phyloP scores from a whole-genome alignment of 768 basidiomycete genomes.

The Xanthoconium stramineum region DNA sequence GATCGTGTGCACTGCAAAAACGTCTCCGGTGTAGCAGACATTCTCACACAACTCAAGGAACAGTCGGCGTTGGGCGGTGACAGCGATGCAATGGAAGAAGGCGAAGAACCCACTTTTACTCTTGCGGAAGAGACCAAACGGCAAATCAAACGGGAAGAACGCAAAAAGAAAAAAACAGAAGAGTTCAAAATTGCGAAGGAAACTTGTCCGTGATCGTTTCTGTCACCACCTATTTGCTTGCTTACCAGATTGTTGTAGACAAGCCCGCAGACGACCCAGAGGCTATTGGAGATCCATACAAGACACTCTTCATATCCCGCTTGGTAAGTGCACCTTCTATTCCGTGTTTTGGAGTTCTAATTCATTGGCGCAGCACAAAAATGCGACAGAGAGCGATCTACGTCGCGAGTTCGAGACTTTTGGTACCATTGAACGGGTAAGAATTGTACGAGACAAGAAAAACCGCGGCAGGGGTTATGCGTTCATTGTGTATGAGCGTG shows the following conservation, averaged over 20 bases:
- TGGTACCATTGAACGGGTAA: slow-evolving; percentile 90
- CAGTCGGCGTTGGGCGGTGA: slow-evolving; percentile 67
- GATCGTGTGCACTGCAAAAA: slow-evolving; percentile 67
- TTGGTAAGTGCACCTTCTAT: slow-evolving; percentile 48
- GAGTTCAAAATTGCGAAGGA: slow-evolving; percentile 81
- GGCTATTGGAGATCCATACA: slow-evolving; percentile 95
- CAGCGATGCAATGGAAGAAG: slow-evolving; percentile 75
- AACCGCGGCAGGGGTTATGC: slow-evolving; percentile 88
- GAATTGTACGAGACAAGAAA: slow-evolving; percentile 91
- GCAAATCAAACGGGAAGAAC: slow-evolving; percentile 72
- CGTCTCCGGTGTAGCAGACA: slow-evolving; percentile 71
- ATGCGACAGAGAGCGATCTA: slow-evolving; percentile 86
- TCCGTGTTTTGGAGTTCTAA: slow-evolving; percentile 8
- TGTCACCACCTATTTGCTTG: background rate
- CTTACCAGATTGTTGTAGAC: slow-evolving; percentile 47
- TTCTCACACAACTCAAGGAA: slow-evolving; percentile 74
- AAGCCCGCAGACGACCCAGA: slow-evolving; percentile 90
- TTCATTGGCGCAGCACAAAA: slow-evolving; percentile 66
- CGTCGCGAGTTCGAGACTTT: slow-evolving; percentile 94
- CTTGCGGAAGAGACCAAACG: slow-evolving; percentile 81
- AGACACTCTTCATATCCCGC: slow-evolving; percentile 94
- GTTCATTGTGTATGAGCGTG: slow-evolving; percentile 96
- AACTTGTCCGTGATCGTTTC: slow-evolving; percentile 60
- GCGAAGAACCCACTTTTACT: slow-evolving; percentile 77
- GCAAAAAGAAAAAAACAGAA: slow-evolving; percentile 72